Percentiles rank a stretch among this genome's conserved stretches.
These are phyloP conservation scores for Lichtheimia ramosa DNA, from an alignment of 371 early-diverging fungal species.

Conservation along the genomic window DNA sequence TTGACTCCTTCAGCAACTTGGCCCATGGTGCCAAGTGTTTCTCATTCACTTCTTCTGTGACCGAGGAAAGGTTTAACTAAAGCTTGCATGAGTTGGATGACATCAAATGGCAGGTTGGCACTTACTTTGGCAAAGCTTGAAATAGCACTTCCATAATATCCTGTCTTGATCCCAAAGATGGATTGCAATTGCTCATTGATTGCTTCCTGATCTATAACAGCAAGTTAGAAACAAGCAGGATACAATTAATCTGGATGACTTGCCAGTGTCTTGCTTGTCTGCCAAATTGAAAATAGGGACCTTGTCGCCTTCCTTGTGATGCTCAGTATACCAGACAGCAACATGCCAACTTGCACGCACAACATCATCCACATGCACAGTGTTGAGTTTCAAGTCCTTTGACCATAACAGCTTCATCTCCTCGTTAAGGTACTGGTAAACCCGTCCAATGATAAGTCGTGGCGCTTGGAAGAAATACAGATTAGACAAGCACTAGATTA, in stretches of 20 bases:
- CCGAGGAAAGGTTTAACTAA: slow-evolving; percentile 76
- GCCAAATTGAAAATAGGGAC: slow-evolving; percentile 70
- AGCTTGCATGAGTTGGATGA: neutral
- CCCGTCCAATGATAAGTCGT: slow-evolving; percentile 86
- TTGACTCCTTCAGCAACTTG: slow-evolving; percentile 52
- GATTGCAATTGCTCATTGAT: slow-evolving; percentile 68
- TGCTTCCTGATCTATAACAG: slow-evolving; percentile 72
- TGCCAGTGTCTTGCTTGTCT: slow-evolving; percentile 78
- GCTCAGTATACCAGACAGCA: slow-evolving; percentile 57
- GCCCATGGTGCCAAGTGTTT: slow-evolving; percentile 85
- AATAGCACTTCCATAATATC: slow-evolving; percentile 79
- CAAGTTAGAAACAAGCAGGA: neutral
- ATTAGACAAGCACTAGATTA: neutral
- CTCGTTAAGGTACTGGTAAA: slow-evolving; percentile 80
- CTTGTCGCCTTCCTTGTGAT: slow-evolving; percentile 4
- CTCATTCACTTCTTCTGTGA: slow-evolving; percentile 90
- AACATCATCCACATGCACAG: slow-evolving; percentile 91
- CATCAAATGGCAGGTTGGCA: neutral
- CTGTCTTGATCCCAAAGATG: slow-evolving; percentile 83
- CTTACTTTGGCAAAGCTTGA: slow-evolving; percentile 80
- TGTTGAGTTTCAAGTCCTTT: slow-evolving; percentile 85
- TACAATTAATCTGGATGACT: neutral
- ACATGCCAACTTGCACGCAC: slow-evolving; percentile 76
- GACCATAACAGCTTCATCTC: slow-evolving; percentile 94
- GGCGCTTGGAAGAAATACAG: slow-evolving; percentile 58